Conservation (phyloP, 305 asterid species). For the Nicotiana rustica region DNA sequence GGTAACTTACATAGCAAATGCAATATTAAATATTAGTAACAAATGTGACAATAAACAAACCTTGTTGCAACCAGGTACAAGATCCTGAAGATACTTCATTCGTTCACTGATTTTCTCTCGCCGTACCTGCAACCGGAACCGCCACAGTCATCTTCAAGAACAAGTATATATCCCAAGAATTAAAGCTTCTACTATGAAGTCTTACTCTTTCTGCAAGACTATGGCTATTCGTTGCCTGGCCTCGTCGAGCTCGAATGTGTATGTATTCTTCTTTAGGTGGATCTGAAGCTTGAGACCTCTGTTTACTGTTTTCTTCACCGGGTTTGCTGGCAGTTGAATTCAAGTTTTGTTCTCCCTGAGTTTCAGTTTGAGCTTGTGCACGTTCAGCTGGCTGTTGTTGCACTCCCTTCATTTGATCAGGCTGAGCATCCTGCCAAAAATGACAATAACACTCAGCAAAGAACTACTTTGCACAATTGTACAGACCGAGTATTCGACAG, state of each 20-base stretch:
- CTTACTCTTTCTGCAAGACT: constrained; percentile 99
- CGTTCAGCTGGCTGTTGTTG: constrained; percentile 47
- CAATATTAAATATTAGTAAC: neutral
- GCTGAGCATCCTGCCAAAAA: constrained; percentile 52
- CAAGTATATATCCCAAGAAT: neutral
- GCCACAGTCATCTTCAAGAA: neutral
- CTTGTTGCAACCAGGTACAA: constrained; percentile 99
- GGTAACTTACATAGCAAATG: neutral
- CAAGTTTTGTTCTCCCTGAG: constrained; percentile 58
- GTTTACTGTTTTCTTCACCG: constrained; percentile 44
- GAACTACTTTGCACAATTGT: neutral
- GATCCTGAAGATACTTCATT: constrained; percentile 99
- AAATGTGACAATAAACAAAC: constrained; percentile 43
- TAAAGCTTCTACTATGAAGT: neutral
- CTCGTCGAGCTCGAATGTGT: constrained; percentile 91
- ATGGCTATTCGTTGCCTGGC: constrained; percentile 99
- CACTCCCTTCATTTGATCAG: constrained; percentile 52
- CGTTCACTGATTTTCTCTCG: constrained; percentile 98
- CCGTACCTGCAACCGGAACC: constrained; percentile 66
- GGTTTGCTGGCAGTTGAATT: constrained; percentile 49
- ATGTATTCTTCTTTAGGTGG: constrained; percentile 84
- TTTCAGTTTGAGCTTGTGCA: constrained; percentile 47
- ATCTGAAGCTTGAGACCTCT: constrained; percentile 81
- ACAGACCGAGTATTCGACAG: neutral
- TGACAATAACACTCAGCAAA: neutral